Conservation (phyloP, 768 basidiomycete genomes). For the Russula griseocarnosa region DNA sequence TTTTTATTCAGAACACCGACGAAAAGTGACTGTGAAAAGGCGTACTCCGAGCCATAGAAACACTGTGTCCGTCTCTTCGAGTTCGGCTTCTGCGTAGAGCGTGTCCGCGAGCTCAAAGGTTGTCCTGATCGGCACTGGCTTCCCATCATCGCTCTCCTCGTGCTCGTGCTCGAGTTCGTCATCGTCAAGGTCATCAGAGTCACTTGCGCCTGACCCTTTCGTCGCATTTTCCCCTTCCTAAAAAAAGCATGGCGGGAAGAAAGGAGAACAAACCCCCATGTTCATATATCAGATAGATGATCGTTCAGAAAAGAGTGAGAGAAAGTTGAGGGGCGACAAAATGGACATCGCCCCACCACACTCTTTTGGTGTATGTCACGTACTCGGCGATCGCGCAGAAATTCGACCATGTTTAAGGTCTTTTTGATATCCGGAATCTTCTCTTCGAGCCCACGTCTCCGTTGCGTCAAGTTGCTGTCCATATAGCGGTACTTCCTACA, state of each 20-base stretch:
- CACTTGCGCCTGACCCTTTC: slow-evolving; percentile 29
- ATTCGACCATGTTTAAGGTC: slow-evolving; percentile 87
- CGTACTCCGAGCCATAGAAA: slow-evolving; percentile 94
- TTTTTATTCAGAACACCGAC: not conserved
- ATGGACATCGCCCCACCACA: not conserved
- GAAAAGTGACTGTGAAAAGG: slow-evolving; percentile 14
- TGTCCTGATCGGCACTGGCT: slow-evolving; percentile 59
- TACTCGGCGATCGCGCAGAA: slow-evolving; percentile 67
- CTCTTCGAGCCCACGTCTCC: slow-evolving; percentile 74
- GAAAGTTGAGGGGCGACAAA: slow-evolving; percentile 18
- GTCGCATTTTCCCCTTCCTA: slow-evolving; percentile 59
- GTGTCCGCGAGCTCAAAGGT: slow-evolving; percentile 97
- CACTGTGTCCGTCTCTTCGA: slow-evolving; percentile 84
- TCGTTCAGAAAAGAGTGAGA: not conserved
- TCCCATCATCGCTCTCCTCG: slow-evolving; percentile 44
- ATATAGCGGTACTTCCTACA: slow-evolving; percentile 96
- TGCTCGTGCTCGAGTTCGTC: slow-evolving; percentile 42
- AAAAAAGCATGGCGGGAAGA: not conserved
- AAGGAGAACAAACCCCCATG: not conserved
- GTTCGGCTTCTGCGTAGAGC: slow-evolving; percentile 84
- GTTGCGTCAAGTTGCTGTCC: slow-evolving; percentile 80
- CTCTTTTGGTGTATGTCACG: slow-evolving; percentile 28
- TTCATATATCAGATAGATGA: not conserved
- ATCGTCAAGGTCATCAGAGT: slow-evolving; percentile 4
- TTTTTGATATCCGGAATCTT: slow-evolving; percentile 97